Conservation (phyloP, 2,329 filamentous ascomycete species). For the Ramichloridium luteum region DNA sequence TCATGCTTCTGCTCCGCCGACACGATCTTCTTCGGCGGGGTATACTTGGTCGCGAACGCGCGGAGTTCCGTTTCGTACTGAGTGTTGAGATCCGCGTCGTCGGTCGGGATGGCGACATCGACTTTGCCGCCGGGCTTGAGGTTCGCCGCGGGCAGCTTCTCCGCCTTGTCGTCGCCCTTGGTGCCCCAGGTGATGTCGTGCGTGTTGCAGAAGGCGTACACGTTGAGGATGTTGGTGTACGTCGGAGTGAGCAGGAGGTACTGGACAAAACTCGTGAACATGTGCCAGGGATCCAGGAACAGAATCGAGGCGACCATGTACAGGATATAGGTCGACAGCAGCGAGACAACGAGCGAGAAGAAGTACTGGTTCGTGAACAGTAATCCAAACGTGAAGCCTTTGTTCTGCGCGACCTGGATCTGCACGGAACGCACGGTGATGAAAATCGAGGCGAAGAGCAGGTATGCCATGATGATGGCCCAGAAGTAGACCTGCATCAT, state of each 20-base stretch:
- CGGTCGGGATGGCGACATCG: slow-evolving; percentile 71
- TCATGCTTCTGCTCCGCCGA: slow-evolving; percentile 69
- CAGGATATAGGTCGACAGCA: slow-evolving; percentile 83
- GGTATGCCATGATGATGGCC: slow-evolving; percentile 88
- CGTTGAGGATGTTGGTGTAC: slow-evolving; percentile 97
- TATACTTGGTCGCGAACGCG: slow-evolving; percentile 61
- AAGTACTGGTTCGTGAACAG: slow-evolving; percentile 83
- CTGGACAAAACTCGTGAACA: slow-evolving; percentile 88
- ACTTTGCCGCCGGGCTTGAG: slow-evolving; percentile 93
- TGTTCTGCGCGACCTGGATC: slow-evolving; percentile 45
- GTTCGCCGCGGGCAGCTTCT: slow-evolving; percentile 76
- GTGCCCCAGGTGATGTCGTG: slow-evolving; percentile 98
- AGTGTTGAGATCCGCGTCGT: slow-evolving; percentile 87
- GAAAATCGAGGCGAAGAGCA: slow-evolving; percentile 89
- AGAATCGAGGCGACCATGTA: slow-evolving; percentile 85
- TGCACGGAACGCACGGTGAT: slow-evolving; percentile 84
- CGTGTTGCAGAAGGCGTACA: slow-evolving; percentile 97
- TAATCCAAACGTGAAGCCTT: slow-evolving; percentile 55
- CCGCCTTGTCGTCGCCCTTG: slow-evolving; percentile 92
- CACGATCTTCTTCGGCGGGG: slow-evolving; percentile 54
- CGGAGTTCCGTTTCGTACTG: slow-evolving; percentile 81
- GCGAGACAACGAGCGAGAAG: slow-evolving; percentile 83
- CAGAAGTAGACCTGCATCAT: slow-evolving; percentile 98
- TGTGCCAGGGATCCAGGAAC: slow-evolving; percentile 98
- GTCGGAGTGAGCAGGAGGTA: slow-evolving; percentile 91